Percentiles rank a stretch among this genome's conserved stretches.
Evolutionary conservation across 768 basidiomycete species (phyloP).

Genomic region (Rhodotorula kratochvilovae): DNA sequence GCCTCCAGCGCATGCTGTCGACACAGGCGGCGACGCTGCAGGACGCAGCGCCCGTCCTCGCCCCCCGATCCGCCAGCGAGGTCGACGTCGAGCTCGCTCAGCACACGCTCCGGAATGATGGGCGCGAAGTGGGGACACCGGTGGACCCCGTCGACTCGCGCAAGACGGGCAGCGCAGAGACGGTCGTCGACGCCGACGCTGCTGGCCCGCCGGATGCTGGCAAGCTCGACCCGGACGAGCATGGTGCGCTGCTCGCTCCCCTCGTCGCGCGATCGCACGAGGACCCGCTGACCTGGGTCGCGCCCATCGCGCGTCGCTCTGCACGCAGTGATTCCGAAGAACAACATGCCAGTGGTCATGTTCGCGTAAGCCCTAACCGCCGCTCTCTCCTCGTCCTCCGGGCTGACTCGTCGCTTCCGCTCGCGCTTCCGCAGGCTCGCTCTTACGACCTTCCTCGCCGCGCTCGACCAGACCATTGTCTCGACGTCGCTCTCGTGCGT

Average conservation of each 20-base stretch:
- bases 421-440: not conserved
- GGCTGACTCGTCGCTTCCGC: not conserved
- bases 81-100: not conserved
- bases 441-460: constrained; percentile 46
- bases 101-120: not conserved
- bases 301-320: not conserved
- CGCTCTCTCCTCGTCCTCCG: no score
- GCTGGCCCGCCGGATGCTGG: not conserved
- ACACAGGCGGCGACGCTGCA: not conserved
- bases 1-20: not conserved
- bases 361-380: not conserved
- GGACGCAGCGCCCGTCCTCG: not conserved
- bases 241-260: not conserved
- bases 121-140: not conserved
- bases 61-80: not conserved
- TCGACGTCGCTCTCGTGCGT: constrained; percentile 63
- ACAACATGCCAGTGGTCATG: not conserved
- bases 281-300: not conserved
- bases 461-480: constrained; percentile 53
- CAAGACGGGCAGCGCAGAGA: not conserved
- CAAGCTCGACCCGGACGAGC: not conserved
- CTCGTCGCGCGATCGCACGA: not conserved
- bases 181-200: not conserved
- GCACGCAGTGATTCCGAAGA: constrained; percentile 1
- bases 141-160: not conserved